Percentiles rank a stretch among this genome's conserved stretches.
Evolutionary conservation across 2,329 filamentous ascomycete species (phyloP).

Genomic region (Fonsecaea pedrosoi): DNA sequence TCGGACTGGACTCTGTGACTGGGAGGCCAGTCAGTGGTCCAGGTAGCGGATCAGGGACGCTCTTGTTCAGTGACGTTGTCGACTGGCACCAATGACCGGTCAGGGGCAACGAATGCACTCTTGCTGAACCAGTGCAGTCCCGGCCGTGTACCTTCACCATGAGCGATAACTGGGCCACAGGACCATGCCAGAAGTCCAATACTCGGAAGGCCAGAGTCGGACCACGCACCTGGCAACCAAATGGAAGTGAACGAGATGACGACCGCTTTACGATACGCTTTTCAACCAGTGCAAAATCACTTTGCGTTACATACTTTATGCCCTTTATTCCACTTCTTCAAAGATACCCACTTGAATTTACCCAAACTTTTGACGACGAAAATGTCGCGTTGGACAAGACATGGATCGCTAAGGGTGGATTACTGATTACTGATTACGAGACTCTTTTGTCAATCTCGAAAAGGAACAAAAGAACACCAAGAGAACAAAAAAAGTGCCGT

Average conservation of each 20-base stretch:
- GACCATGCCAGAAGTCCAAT: background rate
- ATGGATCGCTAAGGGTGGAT: background rate
- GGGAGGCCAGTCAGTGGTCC: constrained; percentile 23
- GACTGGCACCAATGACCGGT: constrained; percentile 23
- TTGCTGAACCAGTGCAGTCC: background rate
- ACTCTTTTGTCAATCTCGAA: background rate
- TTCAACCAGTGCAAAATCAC: background rate
- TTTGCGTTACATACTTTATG: constrained; percentile 1
- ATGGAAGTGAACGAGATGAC: background rate
- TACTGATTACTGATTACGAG: background rate
- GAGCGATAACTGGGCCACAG: constrained; percentile 11
- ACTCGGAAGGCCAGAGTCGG: background rate
- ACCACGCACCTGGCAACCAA: background rate
- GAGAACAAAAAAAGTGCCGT: background rate
- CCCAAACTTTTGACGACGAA: constrained; percentile 3
- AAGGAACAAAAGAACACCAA: background rate
- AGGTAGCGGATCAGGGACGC: constrained; percentile 1
- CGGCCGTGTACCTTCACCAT: background rate
- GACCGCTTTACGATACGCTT: constrained; percentile 2
- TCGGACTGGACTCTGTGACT: constrained; percentile 30
- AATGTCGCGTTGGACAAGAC: background rate
- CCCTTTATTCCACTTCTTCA: constrained; percentile 8
- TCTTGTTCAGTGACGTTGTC: constrained; percentile 22
- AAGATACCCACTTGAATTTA: constrained; percentile 24
- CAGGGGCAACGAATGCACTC: background rate